phyloP scores from a whole-genome alignment of 495 filamentous ascomycete genomes.

The Lasiosphaeria miniovina region DNA sequence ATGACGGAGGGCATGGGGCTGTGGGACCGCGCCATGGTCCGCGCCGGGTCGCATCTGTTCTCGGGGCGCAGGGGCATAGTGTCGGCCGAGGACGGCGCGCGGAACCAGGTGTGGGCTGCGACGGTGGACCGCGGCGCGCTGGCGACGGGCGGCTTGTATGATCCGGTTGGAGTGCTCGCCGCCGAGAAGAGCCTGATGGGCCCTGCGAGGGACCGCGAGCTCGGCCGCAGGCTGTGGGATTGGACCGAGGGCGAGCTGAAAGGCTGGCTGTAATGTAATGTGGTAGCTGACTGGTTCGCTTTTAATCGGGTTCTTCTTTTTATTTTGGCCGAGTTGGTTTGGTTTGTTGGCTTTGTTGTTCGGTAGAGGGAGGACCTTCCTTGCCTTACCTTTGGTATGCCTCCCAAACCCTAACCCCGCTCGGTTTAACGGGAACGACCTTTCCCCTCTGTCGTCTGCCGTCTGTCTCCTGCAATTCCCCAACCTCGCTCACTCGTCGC shows the following conservation, averaged over 20 bases:
- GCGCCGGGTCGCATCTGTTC: neutral
- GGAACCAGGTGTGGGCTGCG: slow-evolving; percentile 21
- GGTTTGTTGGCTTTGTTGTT: too few relatives aligned
- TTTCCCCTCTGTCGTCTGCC: too few relatives aligned
- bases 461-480: too few relatives aligned
- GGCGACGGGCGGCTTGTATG: slow-evolving; percentile 16
- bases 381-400: too few relatives aligned
- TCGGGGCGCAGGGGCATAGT: slow-evolving; percentile 1
- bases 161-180: slow-evolving; percentile 15
- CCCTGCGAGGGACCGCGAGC: slow-evolving; percentile 6
- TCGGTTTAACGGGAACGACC: too few relatives aligned
- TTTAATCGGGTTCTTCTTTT: too few relatives aligned
- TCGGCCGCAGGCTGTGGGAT: slow-evolving; percentile 19
- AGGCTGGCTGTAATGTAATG: neutral
- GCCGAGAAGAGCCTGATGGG: neutral
- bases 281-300: too few relatives aligned
- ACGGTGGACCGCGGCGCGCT: neutral
- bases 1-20: slow-evolving; percentile 14
- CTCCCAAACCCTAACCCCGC: too few relatives aligned
- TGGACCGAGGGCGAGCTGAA: slow-evolving; percentile 13
- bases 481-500: too few relatives aligned
- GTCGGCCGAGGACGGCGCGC: slow-evolving; percentile 16
- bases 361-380: too few relatives aligned
- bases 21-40: slow-evolving; percentile 1
- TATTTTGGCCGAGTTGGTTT: too few relatives aligned